Evolutionary conservation across 805 yeast species (phyloP), one percentile per base, ranked within the genome.

Genomic region (Saturnispora serradocipensis): DNA sequence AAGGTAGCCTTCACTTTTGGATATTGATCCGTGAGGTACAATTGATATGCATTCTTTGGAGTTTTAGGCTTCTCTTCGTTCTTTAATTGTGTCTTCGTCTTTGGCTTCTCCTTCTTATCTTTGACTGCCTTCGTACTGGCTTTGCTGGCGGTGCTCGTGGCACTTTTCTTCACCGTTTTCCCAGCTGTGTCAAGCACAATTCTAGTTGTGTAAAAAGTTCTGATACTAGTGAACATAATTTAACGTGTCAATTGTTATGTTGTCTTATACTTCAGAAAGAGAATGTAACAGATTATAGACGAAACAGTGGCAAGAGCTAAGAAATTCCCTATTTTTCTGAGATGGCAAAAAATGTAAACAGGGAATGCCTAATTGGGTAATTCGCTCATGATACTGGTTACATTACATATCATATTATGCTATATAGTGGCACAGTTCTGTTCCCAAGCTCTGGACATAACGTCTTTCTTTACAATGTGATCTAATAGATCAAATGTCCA

Each of bases 11-110:
- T 49, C 9, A 44, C 46, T 18, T 47, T 49, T 22, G 44, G 43
- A 35, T 45, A 57, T 22, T 54, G 49, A 5, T 58, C 62, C 36
- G 54, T 54, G 43, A 51, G 36, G 43, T 55, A 63, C 4, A 54
- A 32, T 1, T 50, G 38, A 47, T 58, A 63, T n/a, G 60, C 47
- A 32, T 49, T 47, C 10, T 32, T 28, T n/a, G 61, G 58, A 28
- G 57, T 49, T 44, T 56, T 58, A 49, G 67, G 67, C 43, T 58
- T 62, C 7, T 54, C 62, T 6, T 45, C 44, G 9, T 39, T 38
- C 30, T 52, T 52, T 27, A 52, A 27, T 44, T 54, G 44, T 18
- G 52, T 43, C 20, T 25, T 30, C 1, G 57, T 51, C 36, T 52
- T 42, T 48, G 51, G 48, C 42, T 52, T 53, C 16, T 34, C 48